These are phyloP conservation scores for Tolypocladium sp. DNA, from an alignment of 2,329 filamentous ascomycete genomes.

Conservation along the genomic window DNA sequence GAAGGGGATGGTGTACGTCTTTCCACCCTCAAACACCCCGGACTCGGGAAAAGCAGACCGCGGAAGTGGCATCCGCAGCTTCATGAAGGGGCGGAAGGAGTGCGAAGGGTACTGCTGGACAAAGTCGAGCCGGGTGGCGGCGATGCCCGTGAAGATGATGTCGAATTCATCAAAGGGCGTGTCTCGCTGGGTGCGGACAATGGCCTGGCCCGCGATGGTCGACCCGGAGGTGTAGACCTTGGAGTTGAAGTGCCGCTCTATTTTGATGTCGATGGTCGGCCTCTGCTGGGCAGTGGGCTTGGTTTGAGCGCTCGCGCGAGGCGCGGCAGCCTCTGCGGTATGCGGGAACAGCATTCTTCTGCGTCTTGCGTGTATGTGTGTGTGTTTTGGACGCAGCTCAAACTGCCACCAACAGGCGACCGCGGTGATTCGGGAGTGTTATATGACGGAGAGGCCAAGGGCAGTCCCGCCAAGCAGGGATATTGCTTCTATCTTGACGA, in stretches of 20 bases:
- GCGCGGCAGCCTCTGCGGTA: not conserved
- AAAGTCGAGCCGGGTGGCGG: conserved; percentile 41
- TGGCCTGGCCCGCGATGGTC: conserved; percentile 37
- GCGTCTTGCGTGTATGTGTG: not conserved
- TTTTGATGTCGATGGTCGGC: conserved; percentile 35
- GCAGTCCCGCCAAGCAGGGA: too few relatives aligned
- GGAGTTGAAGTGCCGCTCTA: conserved; percentile 43
- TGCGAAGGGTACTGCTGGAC: conserved; percentile 36
- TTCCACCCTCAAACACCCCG: conserved; percentile 37
- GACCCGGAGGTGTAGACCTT: conserved; percentile 49
- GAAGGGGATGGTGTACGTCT: conserved; percentile 44
- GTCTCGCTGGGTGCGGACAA: conserved; percentile 34
- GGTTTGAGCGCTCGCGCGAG: not conserved
- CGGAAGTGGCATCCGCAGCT: conserved; percentile 43
- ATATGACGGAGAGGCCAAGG: too few relatives aligned
- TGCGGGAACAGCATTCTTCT: not conserved
- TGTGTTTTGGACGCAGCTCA: not conserved
- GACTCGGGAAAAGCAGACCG: conserved; percentile 36
- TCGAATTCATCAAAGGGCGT: conserved; percentile 41
- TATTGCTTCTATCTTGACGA: too few relatives aligned
- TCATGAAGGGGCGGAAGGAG: conserved; percentile 44
- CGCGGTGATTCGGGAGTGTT: too few relatives aligned
- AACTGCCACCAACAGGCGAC: too few relatives aligned
- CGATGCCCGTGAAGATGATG: conserved; percentile 41
- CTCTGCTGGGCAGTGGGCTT: conserved; percentile 11